Evolutionary conservation across 2,329 filamentous ascomycete genomes (phyloP), one percentile per base, ranked within the genome.

Genomic region (Pleoardoris graminearum): DNA sequence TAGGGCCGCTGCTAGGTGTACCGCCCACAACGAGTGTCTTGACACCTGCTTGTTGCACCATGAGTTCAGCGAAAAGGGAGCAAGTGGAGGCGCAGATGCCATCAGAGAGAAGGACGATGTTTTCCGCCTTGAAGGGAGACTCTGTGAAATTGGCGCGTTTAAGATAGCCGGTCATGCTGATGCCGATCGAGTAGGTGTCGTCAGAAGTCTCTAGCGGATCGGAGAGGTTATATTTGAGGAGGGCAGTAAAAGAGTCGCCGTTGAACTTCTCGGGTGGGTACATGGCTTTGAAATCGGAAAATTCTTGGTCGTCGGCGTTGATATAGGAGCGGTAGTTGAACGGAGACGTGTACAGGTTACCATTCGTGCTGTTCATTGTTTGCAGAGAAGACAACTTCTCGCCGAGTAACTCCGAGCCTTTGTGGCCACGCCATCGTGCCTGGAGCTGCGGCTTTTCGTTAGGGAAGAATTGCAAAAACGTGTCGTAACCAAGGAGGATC

Each of bases 401-500:
- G 45, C 65, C 70, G 17, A 68, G 57, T 12, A 72, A 39, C 17
- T 69, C 65, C 35, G 59, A 62, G 7, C 68, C 69, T n/a, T 58
- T 65, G 35, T 76, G 71, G 1, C 76, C 76, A 16, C 80, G 77
- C 58, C 78, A 76, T 7, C 81, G 77, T 4, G 70, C 76, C 35
- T 75, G 76, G 17, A 72, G 75, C 58, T 77, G 80, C 3, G 77
- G 75, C 1, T 70, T 63, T 7, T 73, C 59, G 0, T 56, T 57
- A 0, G 82, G 82, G 69, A 84, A 84, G 58, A 85, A 77, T 61
- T 82, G 78, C 12, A 75, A 74, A 58, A 85, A 86, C 3, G 67
- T 63, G 51, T 78, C 75, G 58, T 74, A 75, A 32, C 71, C 75
- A 0, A 69, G 63, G 4, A 72, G 50, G 7, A 75, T 63, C 17